A percentile compares a stretch with the other conserved stretches of the same genome.
Conservation (phyloP, 768 basidiomycete species). For the Ramaria rubella region DNA sequence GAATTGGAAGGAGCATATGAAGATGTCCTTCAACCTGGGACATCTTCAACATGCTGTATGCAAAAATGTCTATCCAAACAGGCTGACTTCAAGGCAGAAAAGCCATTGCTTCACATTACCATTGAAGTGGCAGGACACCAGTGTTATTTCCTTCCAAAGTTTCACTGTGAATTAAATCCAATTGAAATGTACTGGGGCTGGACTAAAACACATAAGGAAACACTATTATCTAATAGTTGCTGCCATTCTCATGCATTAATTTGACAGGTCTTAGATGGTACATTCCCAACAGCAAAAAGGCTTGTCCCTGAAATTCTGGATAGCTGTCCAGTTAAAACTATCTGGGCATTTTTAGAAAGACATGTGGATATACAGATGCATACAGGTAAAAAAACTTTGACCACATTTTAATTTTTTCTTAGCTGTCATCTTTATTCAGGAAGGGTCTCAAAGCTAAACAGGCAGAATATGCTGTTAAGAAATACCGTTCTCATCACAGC, state of each 20-base stretch:
- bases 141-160: slow-evolving; percentile 25
- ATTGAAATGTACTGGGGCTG: slow-evolving; percentile 18
- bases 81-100: slow-evolving; percentile 23
- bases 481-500: too few relatives aligned
- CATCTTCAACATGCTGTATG: slow-evolving; percentile 5
- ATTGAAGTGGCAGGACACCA: slow-evolving; percentile 24
- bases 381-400: too few relatives aligned
- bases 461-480: too few relatives aligned
- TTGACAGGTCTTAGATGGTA: not conserved
- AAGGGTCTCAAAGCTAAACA: too few relatives aligned
- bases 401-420: too few relatives aligned
- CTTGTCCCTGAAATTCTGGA: not conserved
- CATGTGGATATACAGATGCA: too few relatives aligned
- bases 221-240: not conserved
- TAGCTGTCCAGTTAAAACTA: not conserved
- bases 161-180: slow-evolving; percentile 27
- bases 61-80: slow-evolving; percentile 13
- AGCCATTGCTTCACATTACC: slow-evolving; percentile 20
- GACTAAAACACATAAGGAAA: slow-evolving; percentile 1
- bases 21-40: not conserved
- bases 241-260: not conserved
- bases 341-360: too few relatives aligned
- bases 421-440: too few relatives aligned
- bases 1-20: slow-evolving; percentile 4
- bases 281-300: not conserved